A percentile compares a stretch with the other conserved stretches of the same genome.
Conservation (phyloP, 441 rosid genomes). For the Isatis lusitanica region DNA sequence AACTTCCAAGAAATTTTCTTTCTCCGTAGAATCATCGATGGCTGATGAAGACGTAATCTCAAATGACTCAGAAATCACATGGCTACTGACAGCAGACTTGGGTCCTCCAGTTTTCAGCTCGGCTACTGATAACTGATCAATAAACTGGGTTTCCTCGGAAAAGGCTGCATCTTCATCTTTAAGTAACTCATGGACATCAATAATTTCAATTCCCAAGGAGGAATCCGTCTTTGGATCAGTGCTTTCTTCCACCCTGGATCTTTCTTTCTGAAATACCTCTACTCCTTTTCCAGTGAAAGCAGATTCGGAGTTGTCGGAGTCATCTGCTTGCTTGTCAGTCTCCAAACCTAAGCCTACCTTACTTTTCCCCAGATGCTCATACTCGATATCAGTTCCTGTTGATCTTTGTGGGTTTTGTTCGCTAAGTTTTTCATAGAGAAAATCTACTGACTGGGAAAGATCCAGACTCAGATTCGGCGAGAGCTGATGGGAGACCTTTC, state of each 20-base stretch:
- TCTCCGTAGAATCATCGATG: slow-evolving; percentile 41
- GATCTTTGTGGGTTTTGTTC: slow-evolving; percentile 46
- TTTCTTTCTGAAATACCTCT: slow-evolving; percentile 48
- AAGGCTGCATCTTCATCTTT: slow-evolving; percentile 42
- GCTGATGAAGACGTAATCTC: slow-evolving; percentile 42
- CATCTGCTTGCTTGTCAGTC: slow-evolving; percentile 38
- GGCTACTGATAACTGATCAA: slow-evolving; percentile 25
- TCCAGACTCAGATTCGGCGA: slow-evolving; percentile 51
- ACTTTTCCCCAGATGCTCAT: slow-evolving; percentile 31
- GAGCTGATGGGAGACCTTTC: slow-evolving; percentile 49
- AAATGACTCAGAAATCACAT: slow-evolving; percentile 40
- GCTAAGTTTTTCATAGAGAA: slow-evolving; percentile 61
- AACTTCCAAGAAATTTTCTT: slow-evolving; percentile 41
- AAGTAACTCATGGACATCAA: slow-evolving; percentile 56
- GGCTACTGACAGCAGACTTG: slow-evolving; percentile 39
- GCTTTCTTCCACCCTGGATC: slow-evolving; percentile 35
- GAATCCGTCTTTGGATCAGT: slow-evolving; percentile 35
- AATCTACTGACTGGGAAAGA: slow-evolving; percentile 57
- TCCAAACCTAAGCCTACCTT: slow-evolving; percentile 27
- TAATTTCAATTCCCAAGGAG: slow-evolving; percentile 49
- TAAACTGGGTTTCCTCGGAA: slow-evolving; percentile 26
- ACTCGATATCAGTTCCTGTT: slow-evolving; percentile 29
- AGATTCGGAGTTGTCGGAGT: slow-evolving; percentile 42
- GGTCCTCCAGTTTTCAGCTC: slow-evolving; percentile 40
- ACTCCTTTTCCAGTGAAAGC: slow-evolving; percentile 50